Base-by-base conservation (phyloP, 2,329 filamentous ascomycete genomes). In the Hymenotorrendiella dingleyae region DNA sequence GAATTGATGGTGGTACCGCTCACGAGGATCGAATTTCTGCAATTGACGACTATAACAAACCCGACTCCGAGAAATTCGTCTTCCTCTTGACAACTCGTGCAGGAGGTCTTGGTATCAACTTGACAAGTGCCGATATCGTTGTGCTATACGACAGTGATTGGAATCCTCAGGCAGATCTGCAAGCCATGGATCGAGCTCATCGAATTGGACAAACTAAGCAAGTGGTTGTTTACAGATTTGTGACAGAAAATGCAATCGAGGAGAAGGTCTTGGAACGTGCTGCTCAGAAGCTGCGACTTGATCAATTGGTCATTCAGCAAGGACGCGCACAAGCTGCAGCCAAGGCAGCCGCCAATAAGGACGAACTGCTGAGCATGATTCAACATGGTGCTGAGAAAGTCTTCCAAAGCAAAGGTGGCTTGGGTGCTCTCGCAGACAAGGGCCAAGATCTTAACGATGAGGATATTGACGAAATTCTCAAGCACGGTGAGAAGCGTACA, bases 151-250 rank as follows among this genome's bases (percentile, higher is more conserved):
- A 98, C 64, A 96, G 90, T 57, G 93, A 98, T 62, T 98, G 93
- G 93, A 97, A 96, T 59, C 93, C 93, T 8, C 93, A 98, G 66
- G 93, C 93, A 14, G 93, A 98, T 79, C 69, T 98, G 46, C 93
- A 98, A 65, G 93, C 93, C 43, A 98, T 98, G 93, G 93, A 98
- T 60, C 86, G 93, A 62, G 93, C 93, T 39, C 93, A 98, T 69
- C 88, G 93, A 68, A 98, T 98, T 56, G 93, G 93, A 28, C 93
- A 98, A 68, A 98, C 88, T 4, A 98, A 98, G 68, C 93, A 98
- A 63, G 93, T 98, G 9, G 78, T 90, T 32, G 93, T 98, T 3
- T 98, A 95, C 69, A 80, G 93, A 47, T 96, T 98, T 57, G 86
- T 98, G 19, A 98, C 94, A 0, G 93, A 98, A 62, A 94, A 95